Evolutionary conservation across 148 eudicot genomes (phyloP).

Genomic region (Cornus suecica): DNA sequence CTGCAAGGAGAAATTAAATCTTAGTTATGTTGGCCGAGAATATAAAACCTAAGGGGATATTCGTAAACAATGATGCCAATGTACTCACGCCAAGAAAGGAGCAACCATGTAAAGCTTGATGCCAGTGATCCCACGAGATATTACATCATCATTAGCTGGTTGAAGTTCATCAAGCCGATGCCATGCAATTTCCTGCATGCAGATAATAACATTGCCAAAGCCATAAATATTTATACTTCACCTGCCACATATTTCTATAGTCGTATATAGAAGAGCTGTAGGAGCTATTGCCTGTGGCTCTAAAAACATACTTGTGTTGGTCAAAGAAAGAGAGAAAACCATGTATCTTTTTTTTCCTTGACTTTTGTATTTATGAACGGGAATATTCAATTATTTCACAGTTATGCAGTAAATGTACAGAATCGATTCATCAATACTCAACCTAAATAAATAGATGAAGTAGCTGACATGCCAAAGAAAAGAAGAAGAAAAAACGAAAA

Average conservation of each 20-base stretch:
- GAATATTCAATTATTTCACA: too few species aligned
- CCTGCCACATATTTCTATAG: neutral
- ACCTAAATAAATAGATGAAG: too few species aligned
- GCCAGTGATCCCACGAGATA: conserved; percentile 89
- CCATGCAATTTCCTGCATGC: conserved; percentile 95
- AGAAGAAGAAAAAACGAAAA: neutral
- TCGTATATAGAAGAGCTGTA: neutral
- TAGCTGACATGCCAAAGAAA: neutral
- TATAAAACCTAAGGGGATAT: neutral
- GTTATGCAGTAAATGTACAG: too few species aligned
- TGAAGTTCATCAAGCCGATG: conserved; percentile 89
- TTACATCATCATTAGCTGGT: conserved; percentile 77
- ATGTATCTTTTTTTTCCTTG: too few species aligned
- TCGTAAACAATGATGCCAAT: conserved; percentile 5
- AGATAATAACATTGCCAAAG: conserved; percentile 8
- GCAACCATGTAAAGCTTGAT: conserved; percentile 99
- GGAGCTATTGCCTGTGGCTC: neutral
- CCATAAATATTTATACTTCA: neutral
- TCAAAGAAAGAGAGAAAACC: neutral
- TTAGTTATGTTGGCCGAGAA: conserved; percentile 3
- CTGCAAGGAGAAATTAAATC: conserved; percentile 36
- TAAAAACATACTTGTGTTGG: neutral
- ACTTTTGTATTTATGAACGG: too few species aligned
- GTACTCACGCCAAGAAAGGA: conserved; percentile 82
- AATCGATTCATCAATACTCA: neutral